Percentiles rank a stretch among this genome's conserved stretches.
Evolutionary conservation across 177 flowering plant genomes (phyloP).

Genomic region (Vitis hybrid): DNA sequence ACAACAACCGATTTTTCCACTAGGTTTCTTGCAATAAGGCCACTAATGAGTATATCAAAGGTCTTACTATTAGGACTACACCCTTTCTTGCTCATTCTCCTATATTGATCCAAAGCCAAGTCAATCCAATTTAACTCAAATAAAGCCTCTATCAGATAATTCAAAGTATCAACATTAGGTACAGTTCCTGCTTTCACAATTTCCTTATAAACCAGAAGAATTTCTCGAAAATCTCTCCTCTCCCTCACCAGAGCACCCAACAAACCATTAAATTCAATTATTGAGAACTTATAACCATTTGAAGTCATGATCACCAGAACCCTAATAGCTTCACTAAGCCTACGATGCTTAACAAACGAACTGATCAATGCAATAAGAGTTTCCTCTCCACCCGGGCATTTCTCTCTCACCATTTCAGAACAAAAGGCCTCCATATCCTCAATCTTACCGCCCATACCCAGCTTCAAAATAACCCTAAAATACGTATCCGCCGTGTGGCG

Average conservation of each 20-base stretch:
- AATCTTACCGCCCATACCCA: slow-evolving; percentile 55
- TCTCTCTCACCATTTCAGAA: slow-evolving; percentile 47
- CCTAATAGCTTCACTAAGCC: slow-evolving; percentile 46
- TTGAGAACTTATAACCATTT: slow-evolving; percentile 44
- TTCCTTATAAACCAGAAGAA: slow-evolving; percentile 69
- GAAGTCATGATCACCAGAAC: slow-evolving; percentile 48
- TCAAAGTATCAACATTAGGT: slow-evolving; percentile 59
- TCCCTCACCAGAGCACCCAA: slow-evolving; percentile 50
- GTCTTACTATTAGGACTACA: slow-evolving; percentile 59
- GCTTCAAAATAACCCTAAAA: slow-evolving; percentile 44
- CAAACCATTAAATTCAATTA: slow-evolving; percentile 40
- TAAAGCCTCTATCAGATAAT: slow-evolving; percentile 57
- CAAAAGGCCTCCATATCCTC: slow-evolving; percentile 55
- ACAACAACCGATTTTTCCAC: slow-evolving; percentile 44
- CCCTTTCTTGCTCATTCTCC: slow-evolving; percentile 63
- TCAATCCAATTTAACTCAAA: slow-evolving; percentile 37
- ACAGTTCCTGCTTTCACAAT: slow-evolving; percentile 61
- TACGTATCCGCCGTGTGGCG: slow-evolving; percentile 48
- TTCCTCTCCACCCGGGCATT: slow-evolving; percentile 31
- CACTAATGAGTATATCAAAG: slow-evolving; percentile 50
- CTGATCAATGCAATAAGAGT: slow-evolving; percentile 35
- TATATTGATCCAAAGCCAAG: slow-evolving; percentile 58
- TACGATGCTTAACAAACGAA: slow-evolving; percentile 38
- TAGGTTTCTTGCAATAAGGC: slow-evolving; percentile 34
- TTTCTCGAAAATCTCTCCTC: slow-evolving; percentile 42